Base-by-base conservation (phyloP, 2,329 filamentous ascomycete species). In the Colletotrichum zoysiae region DNA sequence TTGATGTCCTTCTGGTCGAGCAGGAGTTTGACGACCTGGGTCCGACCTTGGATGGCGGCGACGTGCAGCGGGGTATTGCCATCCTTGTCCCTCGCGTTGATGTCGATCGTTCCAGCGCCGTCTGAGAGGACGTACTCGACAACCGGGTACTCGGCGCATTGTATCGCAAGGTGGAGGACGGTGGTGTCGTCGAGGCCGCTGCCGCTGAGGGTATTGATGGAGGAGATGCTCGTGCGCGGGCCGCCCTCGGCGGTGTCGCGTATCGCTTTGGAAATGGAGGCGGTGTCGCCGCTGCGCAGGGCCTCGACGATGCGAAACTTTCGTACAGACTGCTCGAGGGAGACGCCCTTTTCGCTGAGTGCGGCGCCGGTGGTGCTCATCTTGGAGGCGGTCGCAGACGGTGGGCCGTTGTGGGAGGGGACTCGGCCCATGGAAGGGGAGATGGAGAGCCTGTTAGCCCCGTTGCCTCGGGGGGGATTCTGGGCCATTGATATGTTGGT, bases 231-330 rank as follows among this genome's bases (percentile, higher is more conserved):
- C 76, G 82, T 83, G 81, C 89, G 83, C 61, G 86, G 81, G 59
- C 84, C 83, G 71, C 82, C 81, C 65, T 89, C 85, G 71, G 84
- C 81, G 51, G 88, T 89, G 72, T 95, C 92, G 72, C 92, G 88
- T 75, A 98, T 93, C 1, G 93, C 93, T 79, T 92, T 95, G 40
- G 93, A 94, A 77, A 99, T 98, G 48, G 93, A 93, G 18, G 91
- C 92, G 0, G 94, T 97, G 80, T 99, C 95, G 65, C 96, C 96
- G 80, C 90, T 96, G 75, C 95, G 90, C 75, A 99, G 85, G 53
- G 95, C 93, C 83, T 98, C 96, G 79, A 98, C 97, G 58, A 98
- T 90, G 75, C 95, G 91, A 82, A 99, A 99, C 75, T 97, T 95
- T 79, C 93, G 91, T 65, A 99, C 94, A 0, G 95, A 98, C 81